phyloP scores from a whole-genome alignment of 768 basidiomycete genomes.

The Peribolospora baueri region DNA sequence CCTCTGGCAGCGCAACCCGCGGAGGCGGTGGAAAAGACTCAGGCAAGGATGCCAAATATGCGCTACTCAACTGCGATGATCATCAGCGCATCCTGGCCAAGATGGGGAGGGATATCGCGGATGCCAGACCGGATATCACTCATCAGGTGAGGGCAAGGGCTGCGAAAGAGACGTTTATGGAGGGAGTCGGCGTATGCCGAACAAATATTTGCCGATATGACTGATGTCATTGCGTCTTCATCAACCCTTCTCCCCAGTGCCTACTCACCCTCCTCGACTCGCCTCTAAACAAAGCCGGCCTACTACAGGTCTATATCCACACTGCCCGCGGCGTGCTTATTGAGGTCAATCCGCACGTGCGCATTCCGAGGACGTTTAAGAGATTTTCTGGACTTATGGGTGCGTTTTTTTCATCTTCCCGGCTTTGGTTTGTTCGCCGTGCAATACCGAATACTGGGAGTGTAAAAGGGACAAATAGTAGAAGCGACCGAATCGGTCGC shows the following conservation, averaged over 20 bases:
- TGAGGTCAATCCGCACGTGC: slow-evolving; percentile 91
- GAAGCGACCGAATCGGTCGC: no score
- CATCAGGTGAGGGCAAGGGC: slow-evolving; percentile 45
- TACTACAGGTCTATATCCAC: slow-evolving; percentile 93
- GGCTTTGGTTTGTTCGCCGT: neutral
- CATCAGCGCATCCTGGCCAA: slow-evolving; percentile 97
- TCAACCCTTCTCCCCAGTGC: slow-evolving; percentile 33
- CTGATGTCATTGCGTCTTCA: neutral
- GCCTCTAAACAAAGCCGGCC: slow-evolving; percentile 87
- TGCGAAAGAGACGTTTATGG: neutral
- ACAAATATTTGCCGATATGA: neutral
- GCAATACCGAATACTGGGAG: no score
- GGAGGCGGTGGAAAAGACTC: slow-evolving; percentile 25
- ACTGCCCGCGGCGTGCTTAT: slow-evolving; percentile 88
- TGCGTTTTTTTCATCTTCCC: slow-evolving; percentile 19
- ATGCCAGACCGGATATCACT: slow-evolving; percentile 96
- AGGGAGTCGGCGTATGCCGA: neutral
- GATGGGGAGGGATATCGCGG: slow-evolving; percentile 90
- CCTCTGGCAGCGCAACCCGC: slow-evolving; percentile 23
- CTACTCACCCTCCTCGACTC: slow-evolving; percentile 88
- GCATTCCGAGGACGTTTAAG: slow-evolving; percentile 96
- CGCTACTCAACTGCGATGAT: slow-evolving; percentile 89
- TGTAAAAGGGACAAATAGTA: no score
- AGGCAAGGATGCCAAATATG: slow-evolving; percentile 68
- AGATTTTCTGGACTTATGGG: slow-evolving; percentile 97